Conservation (phyloP, 2,329 filamentous ascomycete genomes). For the Penicillium freii region DNA sequence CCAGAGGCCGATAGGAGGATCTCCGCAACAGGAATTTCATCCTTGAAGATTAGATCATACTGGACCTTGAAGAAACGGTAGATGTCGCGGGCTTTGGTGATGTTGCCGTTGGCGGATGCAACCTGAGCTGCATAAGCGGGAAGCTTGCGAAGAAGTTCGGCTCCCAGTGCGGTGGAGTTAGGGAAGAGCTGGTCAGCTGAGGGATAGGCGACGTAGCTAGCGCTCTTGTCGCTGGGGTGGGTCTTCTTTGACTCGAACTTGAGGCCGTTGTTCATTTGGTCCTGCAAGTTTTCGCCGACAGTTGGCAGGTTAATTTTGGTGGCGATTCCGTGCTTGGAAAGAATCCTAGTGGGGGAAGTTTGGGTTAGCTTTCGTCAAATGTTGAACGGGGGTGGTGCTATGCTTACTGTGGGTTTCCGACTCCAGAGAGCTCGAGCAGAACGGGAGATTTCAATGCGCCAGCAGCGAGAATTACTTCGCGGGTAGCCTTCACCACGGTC, state of each 20-base stretch:
- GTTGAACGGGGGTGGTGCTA: not conserved
- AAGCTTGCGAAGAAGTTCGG: slow-evolving; percentile 18
- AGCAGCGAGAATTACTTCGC: slow-evolving; percentile 60
- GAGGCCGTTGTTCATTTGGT: slow-evolving; percentile 37
- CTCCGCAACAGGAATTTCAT: slow-evolving; percentile 29
- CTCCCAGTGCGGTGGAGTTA: slow-evolving; percentile 18
- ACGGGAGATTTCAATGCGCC: slow-evolving; percentile 58
- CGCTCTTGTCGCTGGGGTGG: slow-evolving; percentile 7
- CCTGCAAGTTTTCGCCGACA: slow-evolving; percentile 52
- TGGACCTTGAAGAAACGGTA: slow-evolving; percentile 28
- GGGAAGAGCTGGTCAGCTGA: slow-evolving; percentile 26
- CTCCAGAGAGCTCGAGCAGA: slow-evolving; percentile 59
- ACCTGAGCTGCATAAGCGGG: slow-evolving; percentile 23
- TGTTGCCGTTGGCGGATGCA: slow-evolving; percentile 17
- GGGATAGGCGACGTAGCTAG: slow-evolving; percentile 22
- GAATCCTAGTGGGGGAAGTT: slow-evolving; percentile 17
- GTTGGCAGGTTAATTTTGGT: slow-evolving; percentile 33
- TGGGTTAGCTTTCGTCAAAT: not conserved
- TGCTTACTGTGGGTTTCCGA: slow-evolving; percentile 46
- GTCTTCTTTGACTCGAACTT: slow-evolving; percentile 11
- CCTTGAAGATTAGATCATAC: slow-evolving; percentile 30
- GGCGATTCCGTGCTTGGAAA: slow-evolving; percentile 26
- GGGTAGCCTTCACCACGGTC: slow-evolving; percentile 32
- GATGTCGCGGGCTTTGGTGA: slow-evolving; percentile 19
- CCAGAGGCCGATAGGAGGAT: slow-evolving; percentile 24